Percentiles rank a stretch among this genome's conserved stretches.
These are phyloP conservation scores for Pseudomonodictys pantanalensis DNA, from an alignment of 495 filamentous ascomycete species.

Conservation along the genomic window DNA sequence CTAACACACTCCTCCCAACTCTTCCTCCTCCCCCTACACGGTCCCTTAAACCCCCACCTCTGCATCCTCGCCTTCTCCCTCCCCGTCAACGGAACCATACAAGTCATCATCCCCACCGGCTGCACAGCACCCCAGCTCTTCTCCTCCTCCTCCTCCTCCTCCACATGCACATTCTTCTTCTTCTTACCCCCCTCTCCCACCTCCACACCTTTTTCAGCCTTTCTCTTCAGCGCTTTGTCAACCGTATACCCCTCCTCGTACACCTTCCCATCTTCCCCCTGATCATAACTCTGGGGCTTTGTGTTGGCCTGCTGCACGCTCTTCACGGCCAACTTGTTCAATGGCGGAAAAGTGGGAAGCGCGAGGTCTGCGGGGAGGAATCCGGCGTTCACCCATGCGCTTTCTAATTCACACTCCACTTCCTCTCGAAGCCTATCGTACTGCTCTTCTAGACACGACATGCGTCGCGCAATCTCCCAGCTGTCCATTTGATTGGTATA, in stretches of 20 bases:
- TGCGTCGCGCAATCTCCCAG: not conserved
- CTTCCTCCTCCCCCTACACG: not conserved
- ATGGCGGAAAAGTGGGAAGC: not conserved
- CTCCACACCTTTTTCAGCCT: not conserved
- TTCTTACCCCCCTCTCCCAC: not conserved
- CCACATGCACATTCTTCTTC: no score
- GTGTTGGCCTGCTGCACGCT: not conserved
- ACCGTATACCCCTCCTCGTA: not conserved
- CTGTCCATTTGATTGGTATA: not conserved
- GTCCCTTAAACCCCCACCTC: not conserved
- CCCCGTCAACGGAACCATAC: not conserved
- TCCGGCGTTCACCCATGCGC: slow-evolving; percentile 8
- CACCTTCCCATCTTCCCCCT: not conserved
- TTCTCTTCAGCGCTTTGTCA: not conserved
- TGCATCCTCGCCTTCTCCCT: not conserved
- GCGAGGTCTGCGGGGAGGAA: not conserved
- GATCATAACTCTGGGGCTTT: not conserved
- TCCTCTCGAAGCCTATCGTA: slow-evolving; percentile 5
- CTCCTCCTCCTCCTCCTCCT: not conserved
- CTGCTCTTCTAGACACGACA: not conserved
- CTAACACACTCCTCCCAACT: not conserved
- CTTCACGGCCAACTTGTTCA: not conserved
- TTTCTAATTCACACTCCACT: slow-evolving; percentile 10
- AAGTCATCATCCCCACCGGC: not conserved
- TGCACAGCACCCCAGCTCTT: not conserved